Conservation (phyloP, 805 yeast species). For the Lipomyces sp. region DNA sequence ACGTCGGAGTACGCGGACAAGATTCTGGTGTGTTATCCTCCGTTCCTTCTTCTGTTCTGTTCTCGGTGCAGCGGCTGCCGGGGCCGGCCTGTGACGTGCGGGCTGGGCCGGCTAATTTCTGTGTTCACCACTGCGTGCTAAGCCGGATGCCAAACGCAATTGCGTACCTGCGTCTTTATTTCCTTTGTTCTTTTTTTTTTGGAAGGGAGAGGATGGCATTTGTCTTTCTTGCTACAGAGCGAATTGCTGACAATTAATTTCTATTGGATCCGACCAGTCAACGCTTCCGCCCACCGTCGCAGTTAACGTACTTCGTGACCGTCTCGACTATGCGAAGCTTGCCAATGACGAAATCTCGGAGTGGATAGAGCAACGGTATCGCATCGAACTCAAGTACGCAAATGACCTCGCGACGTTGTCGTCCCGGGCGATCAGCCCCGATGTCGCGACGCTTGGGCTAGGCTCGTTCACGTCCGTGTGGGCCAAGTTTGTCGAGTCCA, state of each 20-base stretch:
- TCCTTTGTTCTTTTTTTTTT: background rate
- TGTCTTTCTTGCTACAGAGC: too few relatives aligned
- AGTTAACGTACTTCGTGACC: slow-evolving; percentile 55
- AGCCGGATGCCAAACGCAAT: too few relatives aligned
- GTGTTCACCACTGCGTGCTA: too few relatives aligned
- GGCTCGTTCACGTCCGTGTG: slow-evolving; percentile 35
- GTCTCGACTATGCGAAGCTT: slow-evolving; percentile 53
- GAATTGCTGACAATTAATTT: too few relatives aligned
- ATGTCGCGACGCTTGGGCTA: slow-evolving; percentile 29
- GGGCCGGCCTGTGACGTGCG: too few relatives aligned
- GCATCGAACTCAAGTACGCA: slow-evolving; percentile 48
- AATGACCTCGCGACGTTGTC: slow-evolving; percentile 45
- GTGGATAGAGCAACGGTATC: slow-evolving; percentile 55
- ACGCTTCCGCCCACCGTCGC: slow-evolving; percentile 56
- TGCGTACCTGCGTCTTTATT: background rate
- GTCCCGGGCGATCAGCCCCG: slow-evolving; percentile 30
- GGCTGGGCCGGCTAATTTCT: too few relatives aligned
- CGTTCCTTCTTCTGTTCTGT: background rate
- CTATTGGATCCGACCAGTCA: too few relatives aligned
- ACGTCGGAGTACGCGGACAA: slow-evolving; percentile 28
- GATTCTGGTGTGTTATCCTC: slow-evolving; percentile 22
- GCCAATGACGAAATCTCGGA: slow-evolving; percentile 60
- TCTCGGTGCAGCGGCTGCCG: background rate
- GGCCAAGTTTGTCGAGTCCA: slow-evolving; percentile 31
- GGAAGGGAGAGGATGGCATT: background rate